Percentiles rank a stretch among this genome's conserved stretches.
Evolutionary conservation across 441 rosid species (phyloP).

Genomic region (Metrosideros polymorpha): DNA sequence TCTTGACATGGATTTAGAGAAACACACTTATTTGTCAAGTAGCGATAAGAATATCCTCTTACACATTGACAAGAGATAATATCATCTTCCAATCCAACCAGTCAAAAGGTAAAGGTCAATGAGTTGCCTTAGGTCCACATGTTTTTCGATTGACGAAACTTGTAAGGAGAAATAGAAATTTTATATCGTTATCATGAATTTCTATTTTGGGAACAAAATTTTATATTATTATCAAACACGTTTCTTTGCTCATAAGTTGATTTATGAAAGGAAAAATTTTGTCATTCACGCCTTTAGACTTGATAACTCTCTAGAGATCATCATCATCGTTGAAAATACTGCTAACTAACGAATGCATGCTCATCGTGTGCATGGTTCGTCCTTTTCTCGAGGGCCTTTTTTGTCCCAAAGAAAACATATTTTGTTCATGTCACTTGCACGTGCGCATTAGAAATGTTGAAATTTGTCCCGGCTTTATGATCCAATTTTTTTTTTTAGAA

Average conservation of each 20-base stretch:
- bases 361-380: neutral
- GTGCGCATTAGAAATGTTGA: neutral
- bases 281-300: too few relatives aligned
- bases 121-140: neutral
- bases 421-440: neutral
- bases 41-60: neutral
- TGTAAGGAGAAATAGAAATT: neutral
- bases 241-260: too few relatives aligned
- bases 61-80: neutral
- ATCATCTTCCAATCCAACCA: neutral
- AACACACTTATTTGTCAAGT: neutral
- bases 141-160: neutral
- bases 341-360: too few relatives aligned
- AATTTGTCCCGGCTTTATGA: neutral
- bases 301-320: too few relatives aligned
- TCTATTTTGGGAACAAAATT: too few relatives aligned
- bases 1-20: neutral
- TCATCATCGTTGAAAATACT: too few relatives aligned
- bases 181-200: too few relatives aligned
- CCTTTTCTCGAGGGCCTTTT: too few relatives aligned
- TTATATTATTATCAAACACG: too few relatives aligned
- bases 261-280: too few relatives aligned
- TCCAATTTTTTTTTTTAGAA: too few relatives aligned
- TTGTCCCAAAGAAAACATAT: neutral
- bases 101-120: neutral